phyloP scores from a whole-genome alignment of 257 asterid genomes.

The Fraxinus anomala region DNA sequence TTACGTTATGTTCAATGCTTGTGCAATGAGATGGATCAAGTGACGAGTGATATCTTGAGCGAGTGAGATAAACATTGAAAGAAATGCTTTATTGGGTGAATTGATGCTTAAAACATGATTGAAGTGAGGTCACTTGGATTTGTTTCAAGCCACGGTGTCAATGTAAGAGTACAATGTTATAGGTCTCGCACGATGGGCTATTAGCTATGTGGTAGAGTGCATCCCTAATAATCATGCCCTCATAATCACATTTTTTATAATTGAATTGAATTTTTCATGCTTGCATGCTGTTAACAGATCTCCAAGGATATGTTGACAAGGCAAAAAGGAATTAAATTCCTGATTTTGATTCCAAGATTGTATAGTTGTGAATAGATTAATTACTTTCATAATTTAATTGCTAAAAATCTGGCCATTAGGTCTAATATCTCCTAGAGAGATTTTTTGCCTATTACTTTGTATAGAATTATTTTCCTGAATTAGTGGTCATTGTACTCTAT shows the following conservation, averaged over 20 bases:
- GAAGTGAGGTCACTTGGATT: not conserved
- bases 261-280: constrained; percentile 9
- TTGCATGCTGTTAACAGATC: constrained; percentile 1
- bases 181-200: not conserved
- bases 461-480: too few relatives aligned
- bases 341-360: too few relatives aligned
- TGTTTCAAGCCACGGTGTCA: not conserved
- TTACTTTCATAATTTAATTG: too few relatives aligned
- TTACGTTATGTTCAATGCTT: not conserved
- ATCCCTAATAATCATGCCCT: not conserved
- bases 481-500: too few relatives aligned
- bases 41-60: constrained; percentile 4
- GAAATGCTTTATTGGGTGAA: not conserved
- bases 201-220: not conserved
- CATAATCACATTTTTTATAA: not conserved
- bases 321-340: too few relatives aligned
- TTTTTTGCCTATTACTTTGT: too few relatives aligned
- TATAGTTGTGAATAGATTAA: too few relatives aligned
- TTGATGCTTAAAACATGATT: constrained; percentile 1
- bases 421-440: too few relatives aligned
- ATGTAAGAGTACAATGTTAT: not conserved
- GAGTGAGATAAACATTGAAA: not conserved
- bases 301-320: too few relatives aligned
- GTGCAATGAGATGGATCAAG: constrained; percentile 17
- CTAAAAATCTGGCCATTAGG: too few relatives aligned